These are phyloP conservation scores for Eustoma russellianum DNA, from an alignment of 257 asterid species.

Conservation along the genomic window DNA sequence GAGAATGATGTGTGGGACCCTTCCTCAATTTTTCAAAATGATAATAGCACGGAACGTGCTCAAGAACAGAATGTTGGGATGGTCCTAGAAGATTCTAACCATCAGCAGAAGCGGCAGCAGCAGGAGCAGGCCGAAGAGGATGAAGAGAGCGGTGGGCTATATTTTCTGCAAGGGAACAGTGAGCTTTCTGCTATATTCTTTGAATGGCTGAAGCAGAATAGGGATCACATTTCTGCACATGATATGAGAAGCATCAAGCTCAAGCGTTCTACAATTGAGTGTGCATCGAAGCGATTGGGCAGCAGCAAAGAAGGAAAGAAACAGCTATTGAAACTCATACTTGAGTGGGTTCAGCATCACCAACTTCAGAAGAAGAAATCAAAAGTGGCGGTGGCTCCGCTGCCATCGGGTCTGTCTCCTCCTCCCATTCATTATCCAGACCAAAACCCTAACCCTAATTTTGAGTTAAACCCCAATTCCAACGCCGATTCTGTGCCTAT, in stretches of 20 bases:
- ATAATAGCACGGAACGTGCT: slow-evolving; percentile 20
- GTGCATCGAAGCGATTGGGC: slow-evolving; percentile 68
- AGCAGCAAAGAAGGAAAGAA: slow-evolving; percentile 58
- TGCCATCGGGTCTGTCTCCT: background rate
- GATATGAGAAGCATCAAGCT: slow-evolving; percentile 79
- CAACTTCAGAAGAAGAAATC: slow-evolving; percentile 55
- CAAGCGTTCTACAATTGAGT: slow-evolving; percentile 67
- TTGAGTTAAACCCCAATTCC: background rate
- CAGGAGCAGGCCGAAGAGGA: background rate
- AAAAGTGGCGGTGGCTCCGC: slow-evolving; percentile 2
- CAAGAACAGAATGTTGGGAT: background rate
- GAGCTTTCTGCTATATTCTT: slow-evolving; percentile 64
- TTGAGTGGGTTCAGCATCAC: slow-evolving; percentile 72
- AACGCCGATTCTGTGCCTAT: slow-evolving; percentile 3
- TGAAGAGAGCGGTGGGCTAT: slow-evolving; percentile 12
- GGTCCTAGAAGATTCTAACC: background rate
- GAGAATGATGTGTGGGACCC: slow-evolving; percentile 65
- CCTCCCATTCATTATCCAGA: slow-evolving; percentile 1
- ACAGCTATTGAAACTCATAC: slow-evolving; percentile 60
- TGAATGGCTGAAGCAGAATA: slow-evolving; percentile 84
- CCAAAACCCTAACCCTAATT: slow-evolving; percentile 10
- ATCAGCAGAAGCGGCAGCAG: background rate
- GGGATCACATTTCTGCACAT: slow-evolving; percentile 62
- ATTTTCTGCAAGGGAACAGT: slow-evolving; percentile 41
- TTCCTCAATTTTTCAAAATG: slow-evolving; percentile 40